Evolutionary conservation across 306 rosid genomes (phyloP).

Genomic region (Begonia loranthoides): DNA sequence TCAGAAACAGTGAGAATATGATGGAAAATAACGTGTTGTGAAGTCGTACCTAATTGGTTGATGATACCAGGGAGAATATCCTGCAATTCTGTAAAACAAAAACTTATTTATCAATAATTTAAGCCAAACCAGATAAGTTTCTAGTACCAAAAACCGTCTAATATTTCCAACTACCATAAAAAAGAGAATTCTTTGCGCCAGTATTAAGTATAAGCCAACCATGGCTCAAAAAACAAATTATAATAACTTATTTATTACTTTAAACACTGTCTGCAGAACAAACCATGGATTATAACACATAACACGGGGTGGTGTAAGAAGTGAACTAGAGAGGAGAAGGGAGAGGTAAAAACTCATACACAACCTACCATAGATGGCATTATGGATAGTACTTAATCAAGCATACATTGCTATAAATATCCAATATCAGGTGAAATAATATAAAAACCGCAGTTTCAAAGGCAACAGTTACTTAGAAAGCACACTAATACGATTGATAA

Average conservation of each 20-base stretch:
- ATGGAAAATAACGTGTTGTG: not conserved
- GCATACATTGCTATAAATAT: not conserved
- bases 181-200: no score
- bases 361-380: not conserved
- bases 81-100: constrained; percentile 68
- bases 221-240: no score
- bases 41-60: constrained; percentile 66
- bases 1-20: not conserved
- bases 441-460: not conserved
- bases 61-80: constrained; percentile 90
- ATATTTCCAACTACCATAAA: no score
- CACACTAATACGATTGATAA: not conserved
- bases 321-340: no score
- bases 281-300: no score
- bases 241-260: no score
- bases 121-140: no score
- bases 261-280: no score
- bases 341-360: no score
- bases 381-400: not conserved
- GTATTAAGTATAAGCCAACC: no score
- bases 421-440: not conserved
- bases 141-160: no score
- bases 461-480: not conserved
- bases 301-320: no score
- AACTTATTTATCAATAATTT: not conserved